Evolutionary conservation across 495 filamentous ascomycete genomes (phyloP).

Genomic region (Pyronema omphalodes): DNA sequence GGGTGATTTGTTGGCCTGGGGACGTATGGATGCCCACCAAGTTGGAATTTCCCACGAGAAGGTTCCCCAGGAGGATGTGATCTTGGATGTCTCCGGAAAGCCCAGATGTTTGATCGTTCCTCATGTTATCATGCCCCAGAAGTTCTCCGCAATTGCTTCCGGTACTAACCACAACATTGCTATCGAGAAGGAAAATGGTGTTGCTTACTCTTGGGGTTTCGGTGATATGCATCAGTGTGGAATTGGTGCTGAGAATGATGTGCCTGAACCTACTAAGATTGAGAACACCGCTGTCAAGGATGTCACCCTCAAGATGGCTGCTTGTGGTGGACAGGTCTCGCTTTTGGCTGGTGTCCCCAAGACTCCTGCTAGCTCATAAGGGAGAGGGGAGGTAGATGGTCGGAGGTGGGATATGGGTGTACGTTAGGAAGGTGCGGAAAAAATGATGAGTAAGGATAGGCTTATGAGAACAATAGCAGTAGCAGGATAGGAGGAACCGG

Average conservation of each 20-base stretch:
- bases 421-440: no score
- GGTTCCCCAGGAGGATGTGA: conserved; percentile 36
- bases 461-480: no score
- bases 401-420: no score
- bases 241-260: conserved; percentile 36
- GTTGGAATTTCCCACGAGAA: conserved; percentile 36
- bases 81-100: conserved; percentile 32
- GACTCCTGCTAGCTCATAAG: no score
- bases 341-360: conserved; percentile 31
- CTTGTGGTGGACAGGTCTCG: conserved; percentile 48
- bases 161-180: conserved; percentile 44
- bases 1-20: conserved; percentile 49
- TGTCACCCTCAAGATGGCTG: conserved; percentile 38
- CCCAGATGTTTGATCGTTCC: conserved; percentile 18
- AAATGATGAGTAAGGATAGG: no score
- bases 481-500: no score
- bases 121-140: conserved; percentile 19
- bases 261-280: conserved; percentile 40
- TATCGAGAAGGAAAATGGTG: conserved; percentile 36
- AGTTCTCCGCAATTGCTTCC: conserved; percentile 26
- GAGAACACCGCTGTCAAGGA: conserved; percentile 42
- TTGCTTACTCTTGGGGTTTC: conserved; percentile 55
- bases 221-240: conserved; percentile 49
- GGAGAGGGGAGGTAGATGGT: no score
- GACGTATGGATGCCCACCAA: conserved; percentile 45